Evolutionary conservation across 1,284 basidiomycete species (phyloP).

Genomic region (Leccinum solheimii): DNA sequence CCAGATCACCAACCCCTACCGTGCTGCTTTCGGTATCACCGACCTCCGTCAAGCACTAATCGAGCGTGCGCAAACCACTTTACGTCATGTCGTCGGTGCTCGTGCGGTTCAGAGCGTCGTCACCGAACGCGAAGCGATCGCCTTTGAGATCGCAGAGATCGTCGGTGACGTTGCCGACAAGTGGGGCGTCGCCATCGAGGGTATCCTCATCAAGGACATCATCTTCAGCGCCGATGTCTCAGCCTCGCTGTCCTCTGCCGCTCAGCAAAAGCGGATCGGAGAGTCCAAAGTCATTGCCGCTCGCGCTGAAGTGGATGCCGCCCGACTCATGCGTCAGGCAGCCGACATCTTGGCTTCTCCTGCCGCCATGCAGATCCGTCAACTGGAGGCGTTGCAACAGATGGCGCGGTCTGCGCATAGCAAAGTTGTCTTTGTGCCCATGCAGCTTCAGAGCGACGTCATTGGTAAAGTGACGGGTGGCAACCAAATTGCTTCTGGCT

Average conservation of each 20-base stretch:
- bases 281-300: conserved; percentile 97
- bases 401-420: conserved; percentile 73
- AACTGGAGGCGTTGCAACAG: conserved; percentile 82
- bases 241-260: conserved; percentile 88
- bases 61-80: conserved; percentile 94
- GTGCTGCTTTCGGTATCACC: conserved; percentile 89
- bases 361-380: conserved; percentile 96
- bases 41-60: conserved; percentile 87
- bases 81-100: conserved; percentile 93
- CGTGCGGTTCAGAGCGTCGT: conserved; percentile 82
- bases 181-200: conserved; percentile 96
- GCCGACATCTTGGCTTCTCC: conserved; percentile 90
- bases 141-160: conserved; percentile 94
- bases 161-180: conserved; percentile 84
- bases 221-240: conserved; percentile 92
- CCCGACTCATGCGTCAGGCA: conserved; percentile 91
- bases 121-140: conserved; percentile 95
- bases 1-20: conserved; percentile 85
- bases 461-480: conserved; percentile 45
- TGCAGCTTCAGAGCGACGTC: conserved; percentile 81
- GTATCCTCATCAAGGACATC: conserved; percentile 93
- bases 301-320: conserved; percentile 92
- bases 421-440: conserved; percentile 95
- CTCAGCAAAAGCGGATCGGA: conserved; percentile 93
- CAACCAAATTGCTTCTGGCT: conserved; percentile 37